Evolutionary conservation across 140 eudicot species (phyloP).

Genomic region (Senecio squalidus): DNA sequence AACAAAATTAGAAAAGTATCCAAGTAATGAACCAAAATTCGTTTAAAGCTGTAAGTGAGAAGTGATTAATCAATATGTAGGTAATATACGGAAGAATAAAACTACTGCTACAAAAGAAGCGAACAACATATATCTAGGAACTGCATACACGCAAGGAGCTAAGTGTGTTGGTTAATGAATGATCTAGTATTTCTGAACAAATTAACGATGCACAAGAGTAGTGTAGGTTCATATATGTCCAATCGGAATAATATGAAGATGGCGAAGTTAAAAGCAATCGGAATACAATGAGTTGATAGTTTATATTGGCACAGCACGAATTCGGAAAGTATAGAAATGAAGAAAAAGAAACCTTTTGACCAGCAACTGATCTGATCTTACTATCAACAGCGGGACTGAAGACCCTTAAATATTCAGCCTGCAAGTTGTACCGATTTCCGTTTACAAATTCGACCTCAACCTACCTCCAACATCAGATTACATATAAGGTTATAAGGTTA

Average conservation of each 20-base stretch:
- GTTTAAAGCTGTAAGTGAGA: neutral
- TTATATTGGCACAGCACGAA: no score
- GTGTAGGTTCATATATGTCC: no score
- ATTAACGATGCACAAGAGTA: neutral
- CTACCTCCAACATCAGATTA: conserved; percentile 29
- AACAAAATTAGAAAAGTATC: neutral
- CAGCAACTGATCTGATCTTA: conserved; percentile 81
- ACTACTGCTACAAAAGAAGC: neutral
- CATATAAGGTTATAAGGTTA: neutral
- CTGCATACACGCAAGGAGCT: neutral
- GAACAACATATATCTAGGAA: neutral
- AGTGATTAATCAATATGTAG: neutral
- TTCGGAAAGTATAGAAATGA: no score
- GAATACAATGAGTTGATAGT: no score
- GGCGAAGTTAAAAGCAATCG: no score
- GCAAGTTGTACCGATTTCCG: conserved; percentile 43
- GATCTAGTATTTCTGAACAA: neutral
- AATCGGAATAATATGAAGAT: no score
- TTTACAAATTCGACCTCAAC: conserved; percentile 74
- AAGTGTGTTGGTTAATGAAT: neutral
- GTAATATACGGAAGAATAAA: neutral
- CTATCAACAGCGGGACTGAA: conserved; percentile 93
- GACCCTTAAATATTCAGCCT: conserved; percentile 78
- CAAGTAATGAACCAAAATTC: neutral
- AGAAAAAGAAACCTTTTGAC: conserved; percentile 72